Evolutionary conservation across 129 eudicot genomes (phyloP), one percentile per base, ranked within the genome.

Genomic region (Artemisia argyi): DNA sequence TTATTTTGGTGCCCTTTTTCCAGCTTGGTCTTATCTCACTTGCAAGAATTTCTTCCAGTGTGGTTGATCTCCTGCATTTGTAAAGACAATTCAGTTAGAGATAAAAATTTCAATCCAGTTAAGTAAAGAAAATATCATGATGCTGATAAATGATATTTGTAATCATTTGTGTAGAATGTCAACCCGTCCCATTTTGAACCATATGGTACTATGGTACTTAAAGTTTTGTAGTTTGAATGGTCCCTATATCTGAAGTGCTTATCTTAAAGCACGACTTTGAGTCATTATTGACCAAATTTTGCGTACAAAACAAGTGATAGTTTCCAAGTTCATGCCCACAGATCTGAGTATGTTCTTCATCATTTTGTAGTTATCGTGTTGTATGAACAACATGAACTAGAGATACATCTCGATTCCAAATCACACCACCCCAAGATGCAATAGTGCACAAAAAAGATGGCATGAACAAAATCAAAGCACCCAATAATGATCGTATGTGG

Each of bases 1-100:
- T 91, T 42, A 91, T 91, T 82, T 91, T 91, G 19, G 97, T 91
- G 58, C 97, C 97, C 66, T 91, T 91, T 60, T 91, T 91, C 97
- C 97, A 91, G 18, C 97, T 96, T 1, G 97, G 92, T 77, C 82
- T 88, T 62, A 91, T 91, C 75, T 88, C 97, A 9, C 88, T 91
- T 14, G 90, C 79, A 53, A 91, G 88, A 57, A 91, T 88, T 72
- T 91, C 97, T 78, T 91, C 97, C 75, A 71, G 75, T 18, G 89
- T 88, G 7, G 88, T 39, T 7, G 88, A 78, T 75, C 92, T 78
- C 92, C 97, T 91, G 71, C 75, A 72, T 5, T 16, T 76, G 49
- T 15, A 69, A 48, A 39, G 46, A 3, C n/a, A n/a, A n/a, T n/a
- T n/a, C n/a, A n/a, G n/a, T n/a, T n/a, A n/a, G n/a, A n/a, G n/a